These are phyloP conservation scores for Cutaneotrichosporon cutaneum DNA, from an alignment of 1,284 basidiomycete species.

Conservation along the genomic window DNA sequence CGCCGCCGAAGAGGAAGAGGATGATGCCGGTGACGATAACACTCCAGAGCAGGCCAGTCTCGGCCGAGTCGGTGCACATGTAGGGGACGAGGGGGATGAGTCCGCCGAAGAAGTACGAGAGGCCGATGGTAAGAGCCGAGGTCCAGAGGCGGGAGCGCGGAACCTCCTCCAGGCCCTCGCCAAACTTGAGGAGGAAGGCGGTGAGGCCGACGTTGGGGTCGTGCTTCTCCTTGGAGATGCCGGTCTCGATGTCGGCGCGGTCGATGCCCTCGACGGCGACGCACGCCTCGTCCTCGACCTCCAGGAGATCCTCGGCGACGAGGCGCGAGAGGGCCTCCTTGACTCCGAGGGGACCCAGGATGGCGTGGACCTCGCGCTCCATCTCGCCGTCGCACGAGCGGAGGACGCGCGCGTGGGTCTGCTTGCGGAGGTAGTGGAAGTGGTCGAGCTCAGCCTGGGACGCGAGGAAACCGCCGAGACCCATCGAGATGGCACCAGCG, in stretches of 20 bases:
- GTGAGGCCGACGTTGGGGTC: slow-evolving; percentile 70
- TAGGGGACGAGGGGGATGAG: slow-evolving; percentile 86
- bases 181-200: slow-evolving; percentile 88
- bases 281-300: slow-evolving; percentile 60
- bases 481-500: slow-evolving; percentile 93
- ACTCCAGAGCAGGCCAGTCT: slow-evolving; percentile 50
- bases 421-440: slow-evolving; percentile 74
- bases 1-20: slow-evolving; percentile 82
- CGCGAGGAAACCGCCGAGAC: slow-evolving; percentile 93
- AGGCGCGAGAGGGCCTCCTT: slow-evolving; percentile 74
- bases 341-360: slow-evolving; percentile 85
- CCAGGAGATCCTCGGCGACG: slow-evolving; percentile 71
- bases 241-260: slow-evolving; percentile 67
- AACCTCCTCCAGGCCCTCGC: slow-evolving; percentile 85
- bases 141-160: slow-evolving; percentile 68
- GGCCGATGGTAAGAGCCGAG: slow-evolving; percentile 92
- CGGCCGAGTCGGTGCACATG: slow-evolving; percentile 68
- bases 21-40: slow-evolving; percentile 72
- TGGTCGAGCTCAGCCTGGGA: slow-evolving; percentile 95
- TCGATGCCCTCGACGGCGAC: slow-evolving; percentile 24
- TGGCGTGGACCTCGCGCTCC: slow-evolving; percentile 86
- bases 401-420: slow-evolving; percentile 75
- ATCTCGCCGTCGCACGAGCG: slow-evolving; percentile 90
- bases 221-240: slow-evolving; percentile 44
- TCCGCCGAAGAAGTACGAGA: slow-evolving; percentile 69